Percentiles rank a stretch among this genome's conserved stretches.
These are phyloP conservation scores for Gastrolobium bilobum DNA, from an alignment of 306 rosid species.

Conservation along the genomic window DNA sequence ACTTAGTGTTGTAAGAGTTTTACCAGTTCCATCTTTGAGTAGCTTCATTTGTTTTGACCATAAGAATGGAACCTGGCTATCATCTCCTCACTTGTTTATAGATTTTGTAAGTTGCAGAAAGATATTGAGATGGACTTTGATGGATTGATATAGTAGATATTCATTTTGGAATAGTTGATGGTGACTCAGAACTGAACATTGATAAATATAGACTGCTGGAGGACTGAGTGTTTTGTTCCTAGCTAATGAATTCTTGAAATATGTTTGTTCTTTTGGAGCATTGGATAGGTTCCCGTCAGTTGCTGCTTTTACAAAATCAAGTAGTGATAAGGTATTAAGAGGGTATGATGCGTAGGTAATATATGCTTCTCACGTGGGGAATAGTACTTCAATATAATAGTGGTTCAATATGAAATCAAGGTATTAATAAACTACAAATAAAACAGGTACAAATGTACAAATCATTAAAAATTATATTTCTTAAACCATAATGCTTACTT, in stretches of 20 bases:
- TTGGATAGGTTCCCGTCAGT: not conserved
- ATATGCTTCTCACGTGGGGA: too few relatives aligned
- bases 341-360: too few relatives aligned
- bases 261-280: not conserved
- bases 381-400: too few relatives aligned
- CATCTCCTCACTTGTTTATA: not conserved
- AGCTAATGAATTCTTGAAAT: conserved; percentile 6
- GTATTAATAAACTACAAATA: too few relatives aligned
- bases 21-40: not conserved
- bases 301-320: not conserved
- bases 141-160: too few relatives aligned
- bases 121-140: not conserved
- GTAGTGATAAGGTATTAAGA: not conserved
- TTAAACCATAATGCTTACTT: conserved; percentile 2
- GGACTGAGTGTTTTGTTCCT: not conserved
- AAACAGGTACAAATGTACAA: too few relatives aligned
- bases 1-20: conserved; percentile 2
- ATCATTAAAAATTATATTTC: too few relatives aligned
- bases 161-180: too few relatives aligned
- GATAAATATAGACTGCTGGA: too few relatives aligned
- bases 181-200: too few relatives aligned
- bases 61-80: not conserved
- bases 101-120: not conserved
- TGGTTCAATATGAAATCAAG: too few relatives aligned
- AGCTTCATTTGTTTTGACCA: not conserved